Evolutionary conservation across 768 basidiomycete species (phyloP).

Genomic region (Mycena maculata): DNA sequence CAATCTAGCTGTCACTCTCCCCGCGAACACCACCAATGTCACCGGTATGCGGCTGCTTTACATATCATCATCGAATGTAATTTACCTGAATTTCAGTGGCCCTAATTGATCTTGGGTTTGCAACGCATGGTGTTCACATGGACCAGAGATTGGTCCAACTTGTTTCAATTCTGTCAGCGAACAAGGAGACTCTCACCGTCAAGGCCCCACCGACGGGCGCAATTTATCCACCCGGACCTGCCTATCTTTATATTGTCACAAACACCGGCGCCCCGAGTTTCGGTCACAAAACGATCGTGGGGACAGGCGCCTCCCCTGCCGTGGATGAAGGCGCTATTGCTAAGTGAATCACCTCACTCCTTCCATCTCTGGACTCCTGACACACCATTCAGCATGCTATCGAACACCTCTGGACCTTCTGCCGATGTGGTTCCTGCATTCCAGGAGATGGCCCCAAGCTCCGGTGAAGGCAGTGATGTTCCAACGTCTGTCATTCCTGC

Average conservation of each 20-base stretch:
- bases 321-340: conserved; percentile 39
- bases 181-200: conserved; percentile 48
- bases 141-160: conserved; percentile 53
- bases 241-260: conserved; percentile 48
- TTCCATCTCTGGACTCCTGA: neutral
- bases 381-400: conserved; percentile 13
- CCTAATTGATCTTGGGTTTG: conserved; percentile 56
- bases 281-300: conserved; percentile 49
- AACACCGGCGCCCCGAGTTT: conserved; percentile 49
- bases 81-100: conserved; percentile 41
- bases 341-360: conserved; percentile 10
- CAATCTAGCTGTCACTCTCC: conserved; percentile 47
- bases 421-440: conserved; percentile 17
- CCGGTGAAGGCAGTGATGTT: conserved; percentile 26
- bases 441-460: conserved; percentile 23
- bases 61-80: neutral
- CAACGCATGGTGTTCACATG: conserved; percentile 55
- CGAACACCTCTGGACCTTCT: conserved; percentile 11
- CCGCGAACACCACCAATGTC: conserved; percentile 41
- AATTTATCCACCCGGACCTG: conserved; percentile 56
- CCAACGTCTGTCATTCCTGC: conserved; percentile 27
- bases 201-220: conserved; percentile 50
- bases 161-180: conserved; percentile 44
- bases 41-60: conserved; percentile 39
- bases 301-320: conserved; percentile 51